phyloP scores from a whole-genome alignment of 2,329 filamentous ascomycete species.

The Beauveria sp. region DNA sequence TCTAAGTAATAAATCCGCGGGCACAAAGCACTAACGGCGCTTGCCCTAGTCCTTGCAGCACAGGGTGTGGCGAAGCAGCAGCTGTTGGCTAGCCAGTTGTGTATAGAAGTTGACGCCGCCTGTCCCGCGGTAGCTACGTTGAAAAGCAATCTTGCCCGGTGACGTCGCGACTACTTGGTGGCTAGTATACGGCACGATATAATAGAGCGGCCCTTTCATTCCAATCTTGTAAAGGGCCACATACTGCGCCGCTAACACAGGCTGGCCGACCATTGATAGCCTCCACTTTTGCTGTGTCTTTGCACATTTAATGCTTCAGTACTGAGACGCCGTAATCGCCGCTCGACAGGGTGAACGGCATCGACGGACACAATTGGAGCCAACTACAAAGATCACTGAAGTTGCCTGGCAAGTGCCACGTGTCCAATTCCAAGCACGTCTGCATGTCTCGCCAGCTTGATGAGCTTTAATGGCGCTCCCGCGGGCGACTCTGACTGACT shows the following conservation, averaged over 20 bases:
- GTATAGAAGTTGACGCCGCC: no score
- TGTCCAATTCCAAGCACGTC: not conserved
- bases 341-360: not conserved
- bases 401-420: not conserved
- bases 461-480: not conserved
- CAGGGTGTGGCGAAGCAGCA: no score
- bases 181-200: not conserved
- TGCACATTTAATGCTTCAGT: conserved; percentile 10
- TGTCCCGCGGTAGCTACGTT: no score
- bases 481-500: not conserved
- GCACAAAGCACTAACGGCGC: no score
- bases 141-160: no score
- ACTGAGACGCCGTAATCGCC: not conserved
- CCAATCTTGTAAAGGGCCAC: not conserved
- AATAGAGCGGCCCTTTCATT: not conserved
- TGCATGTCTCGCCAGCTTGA: not conserved
- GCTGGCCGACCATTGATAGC: no score
- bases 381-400: not conserved
- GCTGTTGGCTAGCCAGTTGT: no score
- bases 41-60: no score
- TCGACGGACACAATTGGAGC: not conserved
- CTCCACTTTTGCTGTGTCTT: no score
- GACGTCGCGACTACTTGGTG: not conserved
- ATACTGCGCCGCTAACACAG: not conserved
- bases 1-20: no score